Base-by-base conservation (phyloP, 176 grass and related monocot species). In the Triticum urartu region DNA sequence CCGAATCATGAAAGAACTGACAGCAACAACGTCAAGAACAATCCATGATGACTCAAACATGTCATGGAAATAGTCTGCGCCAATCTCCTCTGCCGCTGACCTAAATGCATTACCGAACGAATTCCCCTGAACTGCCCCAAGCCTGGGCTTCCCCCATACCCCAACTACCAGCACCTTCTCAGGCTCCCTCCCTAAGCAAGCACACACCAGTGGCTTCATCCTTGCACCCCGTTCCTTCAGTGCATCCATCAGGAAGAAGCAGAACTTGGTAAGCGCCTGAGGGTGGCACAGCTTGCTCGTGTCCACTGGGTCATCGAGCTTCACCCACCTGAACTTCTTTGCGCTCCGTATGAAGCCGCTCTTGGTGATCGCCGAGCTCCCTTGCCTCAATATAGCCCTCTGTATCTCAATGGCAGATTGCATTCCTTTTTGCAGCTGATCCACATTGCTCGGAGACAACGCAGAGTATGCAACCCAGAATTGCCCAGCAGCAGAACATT, bases 11-110 rank as follows among this genome's bases (percentile, higher is more conserved):
- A 97, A 97, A 77, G 90, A 92, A 61, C 95, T 90, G 48, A 97
- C 72, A 60, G 88, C 89, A 79, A 84, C 78, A n/a, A 86, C 86
- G 42, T 97, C 90, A 3, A 97, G 81, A 85, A 97, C 77, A 64
- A 97, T 94, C 90, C 95, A 97, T 61, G 95, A 97, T 62, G 92
- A 94, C 77, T 97, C 95, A 83, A 97, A 94, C 79, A 97, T 87
- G 70, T 95, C 92, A 83, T 95, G 90, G 79, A 89, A 93, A 83
- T 76, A 92, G 45, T 95, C 95, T 6, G 89, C 91, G 4, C 90
- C 87, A 1, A 93, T 92, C 81, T 95, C 92, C 60, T 86, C 86
- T 14, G 92, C 95, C 5, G 91, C 92, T 20, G 85, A 80, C 78
- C 84, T 88, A 75, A 97, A 97, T 56, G 89, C 87, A 11, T 91